A percentile compares a stretch with the other conserved stretches of the same genome.
These are phyloP conservation scores for Saccharomycopsis sp. DNA, from an alignment of 805 yeast genomes.

Conservation along the genomic window DNA sequence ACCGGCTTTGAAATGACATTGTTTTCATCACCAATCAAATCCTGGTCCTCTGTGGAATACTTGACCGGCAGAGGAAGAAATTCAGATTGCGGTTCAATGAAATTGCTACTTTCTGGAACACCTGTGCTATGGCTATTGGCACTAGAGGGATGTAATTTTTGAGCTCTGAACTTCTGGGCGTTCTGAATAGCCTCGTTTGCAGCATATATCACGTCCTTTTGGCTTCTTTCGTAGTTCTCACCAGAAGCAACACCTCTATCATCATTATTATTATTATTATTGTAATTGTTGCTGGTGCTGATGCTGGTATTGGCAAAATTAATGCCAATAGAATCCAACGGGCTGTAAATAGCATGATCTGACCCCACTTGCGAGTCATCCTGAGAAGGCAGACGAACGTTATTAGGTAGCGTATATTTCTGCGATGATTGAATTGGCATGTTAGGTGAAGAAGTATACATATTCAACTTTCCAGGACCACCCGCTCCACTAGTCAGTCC, in stretches of 20 bases:
- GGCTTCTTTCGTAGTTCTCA: background rate
- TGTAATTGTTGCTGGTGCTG: background rate
- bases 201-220: slow-evolving; percentile 6
- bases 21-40: background rate
- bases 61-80: background rate
- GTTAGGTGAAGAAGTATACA: background rate
- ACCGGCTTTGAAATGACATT: background rate
- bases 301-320: background rate
- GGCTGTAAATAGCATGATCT: background rate
- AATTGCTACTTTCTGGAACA: background rate
- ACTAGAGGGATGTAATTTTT: slow-evolving; percentile 11
- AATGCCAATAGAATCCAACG: background rate
- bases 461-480: background rate
- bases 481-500: background rate
- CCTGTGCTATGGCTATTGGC: background rate
- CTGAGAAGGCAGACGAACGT: background rate
- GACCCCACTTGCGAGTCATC: background rate
- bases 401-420: background rate
- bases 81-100: background rate
- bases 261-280: slow-evolving; percentile 1
- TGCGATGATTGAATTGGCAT: background rate
- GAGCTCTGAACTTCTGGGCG: slow-evolving; percentile 17
- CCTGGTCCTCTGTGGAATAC: background rate
- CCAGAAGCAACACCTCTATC: background rate
- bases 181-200: slow-evolving; percentile 18